Conservation (phyloP, 352 stramenopile species). For the Pythium insidiosum region DNA sequence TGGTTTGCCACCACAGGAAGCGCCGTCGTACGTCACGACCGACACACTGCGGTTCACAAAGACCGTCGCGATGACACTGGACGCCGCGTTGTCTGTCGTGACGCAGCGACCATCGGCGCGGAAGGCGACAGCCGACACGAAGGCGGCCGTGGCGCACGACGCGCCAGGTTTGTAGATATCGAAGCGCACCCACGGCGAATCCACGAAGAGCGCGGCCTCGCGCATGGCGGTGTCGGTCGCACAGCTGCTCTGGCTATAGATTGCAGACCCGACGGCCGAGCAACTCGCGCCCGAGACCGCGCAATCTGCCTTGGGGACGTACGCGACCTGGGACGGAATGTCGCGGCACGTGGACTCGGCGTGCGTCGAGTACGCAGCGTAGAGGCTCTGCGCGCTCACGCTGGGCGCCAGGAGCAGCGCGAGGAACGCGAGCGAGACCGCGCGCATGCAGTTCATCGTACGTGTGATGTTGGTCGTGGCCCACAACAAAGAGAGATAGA, state of each 20-base stretch:
- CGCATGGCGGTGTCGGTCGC: background rate
- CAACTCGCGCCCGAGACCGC: background rate
- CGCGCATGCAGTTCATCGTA: too few species aligned
- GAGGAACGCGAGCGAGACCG: too few species aligned
- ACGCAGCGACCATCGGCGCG: slow-evolving; percentile 32
- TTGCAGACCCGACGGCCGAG: background rate
- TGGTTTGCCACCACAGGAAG: slow-evolving; percentile 20
- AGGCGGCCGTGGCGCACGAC: slow-evolving; percentile 11
- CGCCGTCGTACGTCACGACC: slow-evolving; percentile 23
- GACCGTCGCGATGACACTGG: slow-evolving; percentile 26
- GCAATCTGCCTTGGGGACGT: background rate
- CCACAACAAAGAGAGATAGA: too few species aligned
- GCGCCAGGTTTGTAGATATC: slow-evolving; percentile 9
- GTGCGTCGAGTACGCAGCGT: slow-evolving; percentile 7
- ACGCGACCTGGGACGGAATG: slow-evolving; percentile 7
- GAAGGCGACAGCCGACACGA: slow-evolving; percentile 29
- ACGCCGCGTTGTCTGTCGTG: slow-evolving; percentile 27
- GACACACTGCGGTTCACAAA: slow-evolving; percentile 19
- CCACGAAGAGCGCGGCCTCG: background rate
- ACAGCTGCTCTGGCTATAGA: slow-evolving; percentile 2
- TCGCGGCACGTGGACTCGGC: slow-evolving; percentile 4
- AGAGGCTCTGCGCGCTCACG: background rate
- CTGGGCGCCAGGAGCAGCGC: background rate
- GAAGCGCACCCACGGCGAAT: slow-evolving; percentile 9
- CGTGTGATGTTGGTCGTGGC: too few species aligned